phyloP scores from a whole-genome alignment of 1,139 yeast genomes.

The Candida pseudoviswanathii region DNA sequence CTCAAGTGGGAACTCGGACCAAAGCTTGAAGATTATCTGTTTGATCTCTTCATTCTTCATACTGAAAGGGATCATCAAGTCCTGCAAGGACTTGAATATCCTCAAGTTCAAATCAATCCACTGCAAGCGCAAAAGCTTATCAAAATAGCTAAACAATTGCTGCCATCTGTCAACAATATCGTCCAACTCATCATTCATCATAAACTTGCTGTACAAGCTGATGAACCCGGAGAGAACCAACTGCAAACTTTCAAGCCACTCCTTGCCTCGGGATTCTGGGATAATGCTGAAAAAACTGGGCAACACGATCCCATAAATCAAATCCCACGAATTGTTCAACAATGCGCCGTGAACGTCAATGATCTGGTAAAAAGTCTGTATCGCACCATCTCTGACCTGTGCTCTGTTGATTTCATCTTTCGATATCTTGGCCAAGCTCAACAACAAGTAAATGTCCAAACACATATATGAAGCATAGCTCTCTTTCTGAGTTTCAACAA shows the following conservation, averaged over 20 bases:
- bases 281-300: constrained; percentile 26
- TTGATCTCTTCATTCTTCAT: constrained; percentile 27
- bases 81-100: constrained; percentile 54
- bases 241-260: constrained; percentile 59
- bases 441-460: constrained; percentile 64
- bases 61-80: constrained; percentile 41
- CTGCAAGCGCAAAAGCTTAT: constrained; percentile 36
- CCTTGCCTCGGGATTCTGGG: constrained; percentile 24
- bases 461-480: constrained; percentile 25
- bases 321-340: constrained; percentile 55
- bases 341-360: constrained; percentile 73
- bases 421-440: constrained; percentile 62
- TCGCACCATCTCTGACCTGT: constrained; percentile 86
- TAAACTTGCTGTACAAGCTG: constrained; percentile 49
- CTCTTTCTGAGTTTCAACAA: constrained; percentile 21
- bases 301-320: constrained; percentile 54
- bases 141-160: constrained; percentile 51
- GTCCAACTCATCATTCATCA: constrained; percentile 24
- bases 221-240: constrained; percentile 63
- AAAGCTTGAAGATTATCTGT: constrained; percentile 56
- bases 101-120: constrained; percentile 52
- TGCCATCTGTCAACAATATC: constrained; percentile 44
- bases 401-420: constrained; percentile 55
- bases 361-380: constrained; percentile 84
- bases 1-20: constrained; percentile 61